These are phyloP conservation scores for Tilletia indica DNA, from an alignment of 1,284 basidiomycete genomes.

Conservation along the genomic window DNA sequence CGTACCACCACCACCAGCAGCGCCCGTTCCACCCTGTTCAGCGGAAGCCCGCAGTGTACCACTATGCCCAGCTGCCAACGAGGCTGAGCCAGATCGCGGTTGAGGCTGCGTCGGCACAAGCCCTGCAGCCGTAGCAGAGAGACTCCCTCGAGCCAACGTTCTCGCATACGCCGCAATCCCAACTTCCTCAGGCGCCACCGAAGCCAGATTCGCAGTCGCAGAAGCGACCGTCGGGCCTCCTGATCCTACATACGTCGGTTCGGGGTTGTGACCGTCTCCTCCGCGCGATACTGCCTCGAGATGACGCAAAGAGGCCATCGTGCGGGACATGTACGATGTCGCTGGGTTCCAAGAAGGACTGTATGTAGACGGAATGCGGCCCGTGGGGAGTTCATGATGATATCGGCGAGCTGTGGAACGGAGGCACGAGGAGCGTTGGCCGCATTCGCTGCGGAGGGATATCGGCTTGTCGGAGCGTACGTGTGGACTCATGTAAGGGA, in stretches of 20 bases:
- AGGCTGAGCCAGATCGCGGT: background rate
- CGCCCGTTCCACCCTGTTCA: background rate
- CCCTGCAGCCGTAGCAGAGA: slow-evolving; percentile 3
- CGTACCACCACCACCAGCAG: background rate
- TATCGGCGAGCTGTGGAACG: slow-evolving; percentile 23
- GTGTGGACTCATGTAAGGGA: background rate
- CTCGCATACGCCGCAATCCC: background rate
- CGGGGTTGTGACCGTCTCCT: background rate
- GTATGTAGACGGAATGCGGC: background rate
- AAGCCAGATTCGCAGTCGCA: background rate
- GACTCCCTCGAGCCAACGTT: background rate
- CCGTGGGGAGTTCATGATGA: slow-evolving; percentile 17
- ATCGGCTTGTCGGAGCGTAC: background rate
- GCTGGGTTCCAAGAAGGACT: slow-evolving; percentile 8
- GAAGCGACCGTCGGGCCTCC: background rate
- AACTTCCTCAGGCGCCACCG: background rate
- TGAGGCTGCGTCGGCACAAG: background rate
- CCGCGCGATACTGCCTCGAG: background rate
- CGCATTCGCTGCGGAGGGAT: background rate
- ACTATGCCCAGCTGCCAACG: background rate
- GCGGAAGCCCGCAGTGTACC: background rate
- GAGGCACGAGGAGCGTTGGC: background rate
- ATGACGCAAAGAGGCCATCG: background rate
- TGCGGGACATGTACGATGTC: background rate
- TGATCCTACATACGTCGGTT: background rate